Evolutionary conservation across 192 early-diverging fungal genomes (phyloP).

Genomic region (Rhizophagus clarus): DNA sequence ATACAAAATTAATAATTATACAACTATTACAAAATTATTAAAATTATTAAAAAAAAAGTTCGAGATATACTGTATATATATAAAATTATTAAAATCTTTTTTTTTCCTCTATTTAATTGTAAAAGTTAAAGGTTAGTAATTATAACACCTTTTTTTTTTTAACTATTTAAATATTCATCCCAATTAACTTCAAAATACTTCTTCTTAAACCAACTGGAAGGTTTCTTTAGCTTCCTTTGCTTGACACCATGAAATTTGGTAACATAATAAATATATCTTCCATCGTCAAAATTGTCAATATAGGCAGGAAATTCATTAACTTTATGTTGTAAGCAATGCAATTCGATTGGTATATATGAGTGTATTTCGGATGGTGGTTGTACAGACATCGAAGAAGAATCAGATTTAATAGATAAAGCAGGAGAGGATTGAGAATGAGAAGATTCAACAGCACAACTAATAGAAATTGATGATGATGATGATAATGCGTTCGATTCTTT

Average conservation of each 20-base stretch:
- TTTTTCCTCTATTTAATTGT: no score
- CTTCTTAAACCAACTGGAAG: constrained; percentile 7
- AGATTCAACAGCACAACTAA: no score
- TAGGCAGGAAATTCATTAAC: not conserved
- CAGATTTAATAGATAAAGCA: not conserved
- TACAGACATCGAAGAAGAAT: not conserved
- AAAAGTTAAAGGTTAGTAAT: no score
- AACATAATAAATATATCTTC: constrained; percentile 8
- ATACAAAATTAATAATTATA: no score
- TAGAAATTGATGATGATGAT: no score
- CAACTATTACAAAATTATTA: no score
- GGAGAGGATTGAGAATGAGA: not conserved
- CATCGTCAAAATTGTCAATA: not conserved
- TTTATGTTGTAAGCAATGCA: not conserved
- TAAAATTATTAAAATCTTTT: no score
- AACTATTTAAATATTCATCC: not conserved
- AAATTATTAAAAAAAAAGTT: no score
- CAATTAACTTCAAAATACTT: constrained; percentile 20
- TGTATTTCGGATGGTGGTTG: not conserved
- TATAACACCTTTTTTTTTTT: no score
- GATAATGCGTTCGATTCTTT: not conserved
- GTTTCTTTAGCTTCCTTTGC: constrained; percentile 13
- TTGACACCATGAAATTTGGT: not conserved
- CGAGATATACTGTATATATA: no score
- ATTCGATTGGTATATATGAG: not conserved